Evolutionary conservation across 345 rosid species (phyloP).

Genomic region (Gossypium sturtianum): DNA sequence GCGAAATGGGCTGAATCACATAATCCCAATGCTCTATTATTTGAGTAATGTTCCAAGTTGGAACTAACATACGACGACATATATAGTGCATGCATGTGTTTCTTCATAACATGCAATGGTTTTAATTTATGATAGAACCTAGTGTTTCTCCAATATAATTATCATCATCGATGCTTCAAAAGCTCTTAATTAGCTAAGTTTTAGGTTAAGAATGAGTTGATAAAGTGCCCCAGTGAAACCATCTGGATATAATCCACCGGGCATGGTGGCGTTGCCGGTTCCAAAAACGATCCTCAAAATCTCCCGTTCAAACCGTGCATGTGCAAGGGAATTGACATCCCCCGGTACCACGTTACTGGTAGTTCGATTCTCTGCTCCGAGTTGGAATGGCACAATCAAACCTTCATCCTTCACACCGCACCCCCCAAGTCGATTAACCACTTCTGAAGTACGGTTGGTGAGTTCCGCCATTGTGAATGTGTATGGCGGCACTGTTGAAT

Average conservation of each 20-base stretch:
- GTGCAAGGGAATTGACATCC: conserved; percentile 25
- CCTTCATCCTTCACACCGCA: conserved; percentile 56
- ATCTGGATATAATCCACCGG: conserved; percentile 31
- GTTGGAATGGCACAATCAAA: conserved; percentile 27
- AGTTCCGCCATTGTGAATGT: conserved; percentile 30
- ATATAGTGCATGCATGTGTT: too few relatives aligned
- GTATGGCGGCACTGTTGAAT: conserved; percentile 28
- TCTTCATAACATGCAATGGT: too few relatives aligned
- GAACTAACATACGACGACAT: too few relatives aligned
- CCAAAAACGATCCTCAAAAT: conserved; percentile 34
- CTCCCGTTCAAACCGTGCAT: conserved; percentile 28
- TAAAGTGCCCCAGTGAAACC: conserved; percentile 14
- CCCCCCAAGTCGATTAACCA: conserved; percentile 32
- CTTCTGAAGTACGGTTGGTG: conserved; percentile 20
- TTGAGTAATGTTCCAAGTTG: too few relatives aligned
- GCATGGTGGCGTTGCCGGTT: conserved; percentile 25
- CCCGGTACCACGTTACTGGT: conserved; percentile 33
- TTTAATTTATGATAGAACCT: too few relatives aligned
- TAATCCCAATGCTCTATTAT: too few relatives aligned
- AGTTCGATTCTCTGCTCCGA: conserved; percentile 36
- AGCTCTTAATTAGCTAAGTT: neutral
- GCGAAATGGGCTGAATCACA: too few relatives aligned
- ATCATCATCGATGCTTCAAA: neutral
- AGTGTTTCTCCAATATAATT: too few relatives aligned
- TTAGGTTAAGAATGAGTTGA: neutral